A percentile compares a stretch with the other conserved stretches of the same genome.
phyloP scores from a whole-genome alignment of 2,329 filamentous ascomycete species.

The Lomentospora prolificans region DNA sequence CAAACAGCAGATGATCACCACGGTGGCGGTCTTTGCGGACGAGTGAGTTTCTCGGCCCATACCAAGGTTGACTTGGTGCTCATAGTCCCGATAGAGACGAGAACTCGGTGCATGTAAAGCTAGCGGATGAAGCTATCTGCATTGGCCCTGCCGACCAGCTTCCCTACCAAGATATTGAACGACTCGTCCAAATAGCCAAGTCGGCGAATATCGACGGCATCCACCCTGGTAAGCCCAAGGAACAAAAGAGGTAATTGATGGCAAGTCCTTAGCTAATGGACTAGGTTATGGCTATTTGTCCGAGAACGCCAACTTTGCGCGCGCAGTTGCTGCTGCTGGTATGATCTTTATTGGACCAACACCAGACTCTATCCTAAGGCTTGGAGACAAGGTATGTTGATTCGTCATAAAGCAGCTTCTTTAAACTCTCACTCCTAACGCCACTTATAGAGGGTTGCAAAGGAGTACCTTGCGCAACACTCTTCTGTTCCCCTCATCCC shows the following conservation, averaged over 20 bases:
- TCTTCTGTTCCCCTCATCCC: conserved; percentile 25
- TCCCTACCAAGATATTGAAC: conserved; percentile 1
- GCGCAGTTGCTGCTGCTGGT: conserved; percentile 38
- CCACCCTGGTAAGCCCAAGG: conserved; percentile 36
- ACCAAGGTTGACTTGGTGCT: conserved; percentile 32
- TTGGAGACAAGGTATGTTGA: conserved; percentile 21
- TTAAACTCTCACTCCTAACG: conserved; percentile 22
- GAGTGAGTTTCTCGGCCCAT: conserved; percentile 42
- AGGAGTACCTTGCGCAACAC: conserved; percentile 16
- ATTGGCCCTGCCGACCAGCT: not conserved
- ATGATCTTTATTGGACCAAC: conserved; percentile 51
- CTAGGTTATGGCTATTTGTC: conserved; percentile 57
- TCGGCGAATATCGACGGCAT: conserved; percentile 42
- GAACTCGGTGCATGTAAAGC: not conserved
- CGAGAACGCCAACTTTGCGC: conserved; percentile 53
- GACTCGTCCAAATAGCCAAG: conserved; percentile 31
- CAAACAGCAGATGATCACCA: conserved; percentile 54
- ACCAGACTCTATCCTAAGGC: conserved; percentile 28
- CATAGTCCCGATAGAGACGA: not conserved
- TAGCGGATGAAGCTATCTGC: conserved; percentile 2
- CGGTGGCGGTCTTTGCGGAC: conserved; percentile 60
- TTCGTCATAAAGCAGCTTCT: not conserved
- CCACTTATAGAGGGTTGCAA: conserved; percentile 3
- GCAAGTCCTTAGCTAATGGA: too few relatives aligned
- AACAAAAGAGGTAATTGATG: too few relatives aligned